Percentiles rank a stretch among this genome's conserved stretches.
phyloP scores from a whole-genome alignment of 2,329 filamentous ascomycete genomes.

The Colletotrichum sp. region DNA sequence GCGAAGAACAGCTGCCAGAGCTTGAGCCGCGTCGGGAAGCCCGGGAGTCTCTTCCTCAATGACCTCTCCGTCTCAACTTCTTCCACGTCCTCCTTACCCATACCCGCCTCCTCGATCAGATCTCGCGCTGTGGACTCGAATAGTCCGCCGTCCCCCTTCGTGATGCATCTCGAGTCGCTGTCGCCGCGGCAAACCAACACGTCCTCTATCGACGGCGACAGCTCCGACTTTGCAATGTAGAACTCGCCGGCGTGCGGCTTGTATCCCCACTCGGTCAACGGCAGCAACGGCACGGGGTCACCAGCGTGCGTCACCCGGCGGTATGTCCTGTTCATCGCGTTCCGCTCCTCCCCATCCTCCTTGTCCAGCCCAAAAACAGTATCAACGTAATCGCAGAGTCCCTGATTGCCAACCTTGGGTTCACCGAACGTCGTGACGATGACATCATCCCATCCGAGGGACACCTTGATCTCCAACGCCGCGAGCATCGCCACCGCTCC shows the following conservation, averaged over 20 bases:
- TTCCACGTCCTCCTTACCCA: background rate
- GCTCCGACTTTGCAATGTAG: conserved; percentile 74
- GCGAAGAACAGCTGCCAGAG: conserved; percentile 95
- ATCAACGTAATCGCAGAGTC: conserved; percentile 62
- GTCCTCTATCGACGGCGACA: conserved; percentile 73
- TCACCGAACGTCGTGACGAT: conserved; percentile 92
- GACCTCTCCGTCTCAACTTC: conserved; percentile 27
- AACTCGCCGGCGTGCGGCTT: conserved; percentile 85
- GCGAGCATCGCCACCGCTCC: conserved; percentile 91
- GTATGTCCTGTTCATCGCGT: conserved; percentile 50
- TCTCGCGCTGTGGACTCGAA: conserved; percentile 28
- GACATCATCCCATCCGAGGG: conserved; percentile 76
- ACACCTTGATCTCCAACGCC: conserved; percentile 75
- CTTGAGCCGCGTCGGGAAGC: conserved; percentile 66
- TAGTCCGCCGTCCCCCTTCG: conserved; percentile 54
- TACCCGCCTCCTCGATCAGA: conserved; percentile 15
- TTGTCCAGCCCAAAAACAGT: conserved; percentile 51
- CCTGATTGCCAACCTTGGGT: conserved; percentile 69
- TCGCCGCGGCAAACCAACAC: conserved; percentile 75
- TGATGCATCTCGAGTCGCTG: conserved; percentile 74
- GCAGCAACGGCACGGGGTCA: conserved; percentile 89
- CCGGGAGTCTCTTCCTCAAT: conserved; percentile 51
- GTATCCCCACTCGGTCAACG: conserved; percentile 88
- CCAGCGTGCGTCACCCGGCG: conserved; percentile 83
- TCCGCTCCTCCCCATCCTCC: conserved; percentile 23